Base-by-base conservation (phyloP, 148 eudicot species). In the Silene conica region DNA sequence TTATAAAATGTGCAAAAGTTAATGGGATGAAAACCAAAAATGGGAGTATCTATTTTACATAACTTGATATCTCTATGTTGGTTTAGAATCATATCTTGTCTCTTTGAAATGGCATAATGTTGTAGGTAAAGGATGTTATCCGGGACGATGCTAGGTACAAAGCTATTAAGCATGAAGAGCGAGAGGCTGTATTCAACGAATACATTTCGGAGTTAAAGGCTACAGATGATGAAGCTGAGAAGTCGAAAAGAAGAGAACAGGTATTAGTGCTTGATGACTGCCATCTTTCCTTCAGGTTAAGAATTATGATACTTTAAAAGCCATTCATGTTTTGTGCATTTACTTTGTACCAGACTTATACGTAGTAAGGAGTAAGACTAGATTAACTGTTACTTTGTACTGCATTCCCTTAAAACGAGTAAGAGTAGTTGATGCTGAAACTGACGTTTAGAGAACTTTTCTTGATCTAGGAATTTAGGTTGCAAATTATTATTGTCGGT, bases 101-200 rank as follows among this genome's bases (percentile, higher is more conserved):
- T 61, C 63, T 13, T 38, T 19, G 46, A 26, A 46, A 31, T 59
- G 45, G 62, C 60, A 15, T 72, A 60, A 72, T 50, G 43, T 52
- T 85, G 59, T 72, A 95, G 99, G 92, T 90, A 67, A 96, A 90
- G 84, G 99, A 96, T 68, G 85, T 86, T 69, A 74, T 96, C 73
- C 84, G 93, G 79, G 86, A 86, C 78, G 99, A 96, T 75, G 85
- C 86, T 56, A 82, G 97, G 69, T 96, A 90, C 88, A 92, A 90
- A 84, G 85, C 90, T 77, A 89, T 96, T 57, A 85, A 80, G 80
- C 99, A 96, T 73, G 97, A 90, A 77, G 96, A 96, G 25, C 88
- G 97, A 81, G 99, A 96, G 80, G 71, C 72, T 58, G 70, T 92
- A 54, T 96, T 92, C 68, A 87, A 89, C 68, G 92, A 96, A 78